Conservation (phyloP, 805 yeast genomes). For the Zygotorulaspora chibaensis region DNA sequence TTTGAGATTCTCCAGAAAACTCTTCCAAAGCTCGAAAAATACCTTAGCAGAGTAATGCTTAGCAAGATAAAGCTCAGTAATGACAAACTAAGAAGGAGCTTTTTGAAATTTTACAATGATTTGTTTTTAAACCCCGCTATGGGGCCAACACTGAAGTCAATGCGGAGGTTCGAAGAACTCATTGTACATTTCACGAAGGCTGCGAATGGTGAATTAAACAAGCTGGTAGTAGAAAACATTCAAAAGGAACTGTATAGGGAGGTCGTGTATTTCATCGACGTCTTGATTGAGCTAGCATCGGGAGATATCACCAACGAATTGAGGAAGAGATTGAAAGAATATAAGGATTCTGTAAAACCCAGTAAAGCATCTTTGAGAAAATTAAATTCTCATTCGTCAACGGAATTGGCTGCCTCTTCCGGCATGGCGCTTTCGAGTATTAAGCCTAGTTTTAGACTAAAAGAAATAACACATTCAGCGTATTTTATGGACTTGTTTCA, state of each 20-base stretch:
- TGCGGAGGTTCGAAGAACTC: conserved; percentile 41
- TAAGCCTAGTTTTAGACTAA: conserved; percentile 48
- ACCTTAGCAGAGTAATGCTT: conserved; percentile 46
- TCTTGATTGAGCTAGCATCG: conserved; percentile 20
- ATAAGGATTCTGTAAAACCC: conserved; percentile 29
- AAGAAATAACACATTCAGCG: conserved; percentile 52
- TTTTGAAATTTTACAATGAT: conserved; percentile 61
- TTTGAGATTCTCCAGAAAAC: conserved; percentile 37
- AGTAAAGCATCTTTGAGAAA: conserved; percentile 6
- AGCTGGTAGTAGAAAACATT: conserved; percentile 31
- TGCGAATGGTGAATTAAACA: conserved; percentile 49
- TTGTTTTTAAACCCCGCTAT: conserved; percentile 42
- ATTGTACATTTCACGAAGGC: conserved; percentile 49
- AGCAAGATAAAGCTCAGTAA: conserved; percentile 34
- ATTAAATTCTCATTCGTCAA: neutral
- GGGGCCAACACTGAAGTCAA: conserved; percentile 28
- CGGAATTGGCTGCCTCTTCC: conserved; percentile 1
- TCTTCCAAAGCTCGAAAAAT: conserved; percentile 38
- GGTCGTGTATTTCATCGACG: conserved; percentile 23
- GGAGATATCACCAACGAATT: conserved; percentile 11
- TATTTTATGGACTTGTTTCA: conserved; percentile 47
- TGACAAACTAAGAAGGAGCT: conserved; percentile 51
- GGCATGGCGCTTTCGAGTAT: conserved; percentile 11
- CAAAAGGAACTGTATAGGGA: conserved; percentile 26
- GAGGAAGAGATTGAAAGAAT: conserved; percentile 42